Evolutionary conservation across 2,329 filamentous ascomycete genomes (phyloP).

Genomic region (Tothia fuscella): DNA sequence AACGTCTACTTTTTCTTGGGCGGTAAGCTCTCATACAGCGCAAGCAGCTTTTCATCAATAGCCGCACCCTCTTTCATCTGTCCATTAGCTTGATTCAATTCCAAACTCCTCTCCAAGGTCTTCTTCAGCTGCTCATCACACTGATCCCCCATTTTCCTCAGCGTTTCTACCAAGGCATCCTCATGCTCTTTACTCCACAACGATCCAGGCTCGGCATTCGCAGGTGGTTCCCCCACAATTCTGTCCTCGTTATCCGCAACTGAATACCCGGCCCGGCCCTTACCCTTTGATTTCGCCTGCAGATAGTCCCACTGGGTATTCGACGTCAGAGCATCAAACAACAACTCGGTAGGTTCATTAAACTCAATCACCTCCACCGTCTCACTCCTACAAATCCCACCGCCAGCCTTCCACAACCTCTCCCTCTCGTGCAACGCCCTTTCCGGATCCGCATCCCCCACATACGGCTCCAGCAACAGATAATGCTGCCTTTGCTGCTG

Average conservation of each 20-base stretch:
- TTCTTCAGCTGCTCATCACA: slow-evolving; percentile 3
- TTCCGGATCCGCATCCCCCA: slow-evolving; percentile 50
- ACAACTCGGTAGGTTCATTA: slow-evolving; percentile 89
- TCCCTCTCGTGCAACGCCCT: slow-evolving; percentile 46
- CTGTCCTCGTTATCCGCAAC: not conserved
- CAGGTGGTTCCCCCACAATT: slow-evolving; percentile 8
- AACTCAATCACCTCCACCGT: slow-evolving; percentile 91
- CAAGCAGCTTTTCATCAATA: slow-evolving; percentile 8
- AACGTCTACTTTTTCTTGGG: slow-evolving; percentile 11
- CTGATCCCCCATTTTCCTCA: slow-evolving; percentile 7
- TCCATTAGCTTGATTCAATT: slow-evolving; percentile 3
- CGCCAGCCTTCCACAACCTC: slow-evolving; percentile 35
- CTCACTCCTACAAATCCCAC: slow-evolving; percentile 66
- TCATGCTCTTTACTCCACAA: slow-evolving; percentile 11
- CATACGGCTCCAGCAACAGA: slow-evolving; percentile 81
- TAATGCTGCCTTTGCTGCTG: slow-evolving; percentile 93
- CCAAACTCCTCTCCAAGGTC: slow-evolving; percentile 7
- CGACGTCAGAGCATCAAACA: slow-evolving; percentile 75
- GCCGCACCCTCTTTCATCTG: slow-evolving; percentile 7
- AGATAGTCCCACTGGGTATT: slow-evolving; percentile 48
- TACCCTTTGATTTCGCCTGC: slow-evolving; percentile 11
- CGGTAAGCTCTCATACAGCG: slow-evolving; percentile 8
- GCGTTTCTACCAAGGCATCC: slow-evolving; percentile 3
- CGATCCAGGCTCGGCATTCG: not conserved
- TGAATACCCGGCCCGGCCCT: slow-evolving; percentile 3